Conservation (phyloP, 2,329 filamentous ascomycete genomes). For the Drechslerella stenobrocha region DNA sequence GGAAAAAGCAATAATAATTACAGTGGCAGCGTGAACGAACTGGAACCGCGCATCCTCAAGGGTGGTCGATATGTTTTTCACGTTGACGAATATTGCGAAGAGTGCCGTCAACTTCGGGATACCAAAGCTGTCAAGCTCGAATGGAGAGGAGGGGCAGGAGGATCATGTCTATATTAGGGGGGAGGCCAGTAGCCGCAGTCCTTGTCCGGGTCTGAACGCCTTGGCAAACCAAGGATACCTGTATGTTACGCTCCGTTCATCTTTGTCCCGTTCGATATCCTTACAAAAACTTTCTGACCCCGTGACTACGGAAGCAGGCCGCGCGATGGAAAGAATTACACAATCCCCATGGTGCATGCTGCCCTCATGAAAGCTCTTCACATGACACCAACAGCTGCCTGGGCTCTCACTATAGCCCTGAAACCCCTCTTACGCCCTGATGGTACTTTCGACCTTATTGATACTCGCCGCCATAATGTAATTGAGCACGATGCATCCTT, state of each 20-base stretch:
- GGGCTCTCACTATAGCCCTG: constrained; percentile 51
- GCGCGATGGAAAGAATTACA: constrained; percentile 55
- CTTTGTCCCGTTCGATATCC: neutral
- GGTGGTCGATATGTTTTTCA: constrained; percentile 50
- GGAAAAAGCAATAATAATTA: too few species aligned
- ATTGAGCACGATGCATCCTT: constrained; percentile 55
- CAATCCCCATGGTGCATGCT: constrained; percentile 53
- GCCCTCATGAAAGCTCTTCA: constrained; percentile 53
- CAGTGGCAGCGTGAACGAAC: too few species aligned
- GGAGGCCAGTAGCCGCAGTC: constrained; percentile 51
- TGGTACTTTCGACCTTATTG: constrained; percentile 54
- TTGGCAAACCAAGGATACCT: constrained; percentile 55
- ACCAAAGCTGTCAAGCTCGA: constrained; percentile 19
- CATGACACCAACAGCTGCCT: constrained; percentile 51
- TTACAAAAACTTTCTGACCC: neutral
- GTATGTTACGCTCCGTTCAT: constrained; percentile 52
- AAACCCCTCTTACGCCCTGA: constrained; percentile 51
- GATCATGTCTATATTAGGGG: constrained; percentile 47
- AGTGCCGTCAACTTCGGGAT: constrained; percentile 42
- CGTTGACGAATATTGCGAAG: constrained; percentile 42
- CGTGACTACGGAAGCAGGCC: constrained; percentile 48
- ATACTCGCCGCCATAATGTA: constrained; percentile 54
- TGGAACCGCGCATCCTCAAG: too few species aligned
- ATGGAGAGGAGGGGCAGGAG: constrained; percentile 38
- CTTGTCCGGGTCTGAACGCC: constrained; percentile 54